Base-by-base conservation (phyloP, 805 yeast species). In the Candida tammaniensis region DNA sequence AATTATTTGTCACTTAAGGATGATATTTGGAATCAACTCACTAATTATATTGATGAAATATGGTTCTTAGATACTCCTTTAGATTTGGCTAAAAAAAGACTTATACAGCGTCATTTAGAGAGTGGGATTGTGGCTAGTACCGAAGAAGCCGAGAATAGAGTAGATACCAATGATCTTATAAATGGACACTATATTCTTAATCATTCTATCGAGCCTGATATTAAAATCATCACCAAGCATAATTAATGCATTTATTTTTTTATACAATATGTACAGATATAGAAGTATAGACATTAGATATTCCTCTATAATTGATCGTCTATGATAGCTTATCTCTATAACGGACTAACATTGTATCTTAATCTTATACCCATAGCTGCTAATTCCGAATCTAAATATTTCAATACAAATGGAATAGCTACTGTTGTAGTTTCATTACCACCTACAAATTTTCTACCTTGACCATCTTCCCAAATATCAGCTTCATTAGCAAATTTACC, bases 301-400 rank as follows among this genome's bases (percentile, higher is more conserved):
- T 8, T 13, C 7, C 14, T 11, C 7, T 24, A 8, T 11, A 24
- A 8, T 24, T 11, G 12, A 7, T 24, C 26, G 7, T 24, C n/a
- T n/a, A n/a, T n/a, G n/a, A n/a, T n/a, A n/a, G n/a, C n/a, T 27
- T 27, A 12, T 14, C 4, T 8, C 17, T 33, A 34, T 10, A 26
- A 15, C 16, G 88, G 96, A 35, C 74, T 80, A 33, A 89, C 95
- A 51, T 86, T 86, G 67, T 86, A 91, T 45, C 82, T 80, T 82
- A 93, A 73, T 62, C 85, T 81, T 48, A 93, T 88, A 65, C 98
- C 98, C 98, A 93, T 93, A 11, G 98, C 98, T 12, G 95, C 79
- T 48, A 93, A 74, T 62, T 93, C 98, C 21, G 95, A 86, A 54
- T 93, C 98, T 57, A 93, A 72, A 57, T 91, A 93, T 57, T 89